Percentiles rank a stretch among this genome's conserved stretches.
Evolutionary conservation across 441 rosid species (phyloP).

Genomic region (Pelargonium citronellum): DNA sequence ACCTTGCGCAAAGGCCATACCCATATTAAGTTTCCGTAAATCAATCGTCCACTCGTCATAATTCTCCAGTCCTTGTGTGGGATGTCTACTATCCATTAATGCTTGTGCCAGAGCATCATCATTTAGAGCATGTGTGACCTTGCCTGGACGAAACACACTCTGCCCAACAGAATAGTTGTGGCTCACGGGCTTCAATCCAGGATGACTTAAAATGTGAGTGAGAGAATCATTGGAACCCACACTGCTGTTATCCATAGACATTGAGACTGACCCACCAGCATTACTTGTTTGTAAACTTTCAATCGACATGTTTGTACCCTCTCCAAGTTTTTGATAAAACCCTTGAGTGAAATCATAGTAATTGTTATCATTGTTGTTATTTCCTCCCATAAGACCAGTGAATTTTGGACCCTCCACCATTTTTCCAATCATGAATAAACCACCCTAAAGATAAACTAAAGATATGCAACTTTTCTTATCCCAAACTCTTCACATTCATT

Average conservation of each 20-base stretch:
- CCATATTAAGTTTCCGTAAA: slow-evolving; percentile 5
- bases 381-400: slow-evolving; percentile 7
- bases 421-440: slow-evolving; percentile 5
- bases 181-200: slow-evolving; percentile 2
- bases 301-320: slow-evolving; percentile 2
- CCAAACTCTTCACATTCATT: neutral
- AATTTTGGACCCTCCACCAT: slow-evolving; percentile 5
- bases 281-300: slow-evolving; percentile 1
- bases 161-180: slow-evolving; percentile 5
- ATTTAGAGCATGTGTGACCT: slow-evolving; percentile 4
- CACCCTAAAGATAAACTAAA: neutral
- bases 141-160: slow-evolving; percentile 3
- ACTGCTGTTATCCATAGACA: slow-evolving; percentile 2
- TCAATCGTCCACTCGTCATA: slow-evolving; percentile 4
- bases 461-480: slow-evolving; percentile 3
- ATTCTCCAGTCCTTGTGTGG: slow-evolving; percentile 1
- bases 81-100: neutral
- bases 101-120: slow-evolving; percentile 7
- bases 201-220: slow-evolving; percentile 6
- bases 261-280: slow-evolving; percentile 3
- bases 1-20: slow-evolving; percentile 1
- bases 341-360: slow-evolving; percentile 3
- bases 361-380: neutral
- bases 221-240: slow-evolving; percentile 1
- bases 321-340: slow-evolving; percentile 4